Base-by-base conservation (phyloP, 495 filamentous ascomycete genomes). In the Hapsidospora chrysogenum region DNA sequence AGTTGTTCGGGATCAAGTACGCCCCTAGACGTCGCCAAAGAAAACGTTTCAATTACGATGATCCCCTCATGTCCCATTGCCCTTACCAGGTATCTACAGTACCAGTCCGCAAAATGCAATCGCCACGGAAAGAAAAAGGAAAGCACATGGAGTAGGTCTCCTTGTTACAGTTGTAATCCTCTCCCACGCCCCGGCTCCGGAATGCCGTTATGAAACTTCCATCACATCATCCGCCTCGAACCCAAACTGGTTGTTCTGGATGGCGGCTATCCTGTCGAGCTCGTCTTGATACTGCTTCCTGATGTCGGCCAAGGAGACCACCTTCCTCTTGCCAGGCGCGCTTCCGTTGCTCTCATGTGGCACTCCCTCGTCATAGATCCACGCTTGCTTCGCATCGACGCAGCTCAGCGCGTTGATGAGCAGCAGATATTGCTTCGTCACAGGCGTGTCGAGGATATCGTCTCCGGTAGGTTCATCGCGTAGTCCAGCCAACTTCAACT, bases 321-420 rank as follows among this genome's bases (percentile, higher is more conserved):
- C 61, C 48, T 58, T 66, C 41, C 76, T 64, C 53, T 54, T 53
- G 31, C 42, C 45, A 19, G 27, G 35, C 4, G 37, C 31, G 21
- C 19, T 38, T 16, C 28, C 29, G 5, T 29, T 27, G 5, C 23
- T 27, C 16, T 29, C 10, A 48, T 51, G 27, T 1, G 44, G 16
- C 17, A 44, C 33, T 16, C 56, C 49, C 31, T 70, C 69, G 27
- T 58, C 58, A 7, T 73, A 53, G 33, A 76, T 64, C 61, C 70
- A 95, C 0, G 80, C 82, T 49, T 93, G 76, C 43, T 80, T 74
- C 41, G 74, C 61, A 23, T 76, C 69, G n/a, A 93, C 83, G 39
- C 81, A 89, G 32, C 72, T 74, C 42, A 97, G 58, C 3, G 81
- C 70, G 50, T 97, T 96, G 58, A 96, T 86, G 25, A 96, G 63